Evolutionary conservation across 2,329 filamentous ascomycete species (phyloP).

Genomic region (Pyrenochaeta sp.): DNA sequence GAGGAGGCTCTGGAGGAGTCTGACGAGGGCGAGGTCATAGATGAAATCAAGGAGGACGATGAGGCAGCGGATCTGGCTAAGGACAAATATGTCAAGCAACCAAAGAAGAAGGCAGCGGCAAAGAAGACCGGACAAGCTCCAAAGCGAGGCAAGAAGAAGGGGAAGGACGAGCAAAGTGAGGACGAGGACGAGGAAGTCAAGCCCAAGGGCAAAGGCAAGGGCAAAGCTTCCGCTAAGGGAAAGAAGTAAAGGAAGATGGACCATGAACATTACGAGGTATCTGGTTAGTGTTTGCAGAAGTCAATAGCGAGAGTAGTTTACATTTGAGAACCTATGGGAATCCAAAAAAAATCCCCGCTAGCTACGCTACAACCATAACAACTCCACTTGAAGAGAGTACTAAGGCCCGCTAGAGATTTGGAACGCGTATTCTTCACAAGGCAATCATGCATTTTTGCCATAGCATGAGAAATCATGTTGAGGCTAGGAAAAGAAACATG

Average conservation of each 20-base stretch:
- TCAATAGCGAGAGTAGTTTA: too few species aligned
- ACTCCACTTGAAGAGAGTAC: too few species aligned
- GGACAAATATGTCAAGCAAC: slow-evolving; percentile 94
- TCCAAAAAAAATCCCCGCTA: too few species aligned
- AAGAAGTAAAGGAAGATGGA: slow-evolving; percentile 8
- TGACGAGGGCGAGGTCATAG: slow-evolving; percentile 65
- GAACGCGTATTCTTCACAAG: too few species aligned
- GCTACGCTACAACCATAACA: too few species aligned
- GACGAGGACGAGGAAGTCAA: slow-evolving; percentile 58
- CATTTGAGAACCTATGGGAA: too few species aligned
- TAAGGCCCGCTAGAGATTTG: too few species aligned
- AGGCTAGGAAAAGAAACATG: too few species aligned
- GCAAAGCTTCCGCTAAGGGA: slow-evolving; percentile 48
- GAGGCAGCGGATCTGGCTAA: slow-evolving; percentile 86
- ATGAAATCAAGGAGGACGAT: slow-evolving; percentile 65
- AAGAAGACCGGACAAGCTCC: slow-evolving; percentile 55
- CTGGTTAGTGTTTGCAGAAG: too few species aligned
- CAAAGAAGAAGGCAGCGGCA: slow-evolving; percentile 73
- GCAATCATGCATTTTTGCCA: too few species aligned
- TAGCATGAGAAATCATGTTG: too few species aligned
- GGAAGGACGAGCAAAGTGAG: slow-evolving; percentile 42
- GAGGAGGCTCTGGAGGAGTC: slow-evolving; percentile 96
- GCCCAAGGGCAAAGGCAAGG: slow-evolving; percentile 56
- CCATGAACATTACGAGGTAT: too few species aligned
- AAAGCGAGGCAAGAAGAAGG: slow-evolving; percentile 52